Percentiles rank a stretch among this genome's conserved stretches.
These are phyloP conservation scores for Arctium minus DNA, from an alignment of 129 eudicot species.

Conservation along the genomic window DNA sequence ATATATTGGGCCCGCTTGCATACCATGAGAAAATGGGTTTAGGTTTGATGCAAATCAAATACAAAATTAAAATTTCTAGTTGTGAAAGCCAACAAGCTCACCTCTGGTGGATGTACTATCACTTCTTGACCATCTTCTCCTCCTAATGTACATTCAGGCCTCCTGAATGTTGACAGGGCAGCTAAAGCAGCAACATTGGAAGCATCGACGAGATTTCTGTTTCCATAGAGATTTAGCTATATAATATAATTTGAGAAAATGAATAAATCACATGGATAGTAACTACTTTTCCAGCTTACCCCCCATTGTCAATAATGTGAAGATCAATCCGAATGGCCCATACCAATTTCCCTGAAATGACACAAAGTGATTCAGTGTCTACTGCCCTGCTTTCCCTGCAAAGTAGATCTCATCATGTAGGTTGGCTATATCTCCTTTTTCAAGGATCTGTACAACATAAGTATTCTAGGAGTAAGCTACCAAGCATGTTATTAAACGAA, in stretches of 20 bases:
- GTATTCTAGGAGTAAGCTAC: not conserved
- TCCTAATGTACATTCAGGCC: conserved; percentile 89
- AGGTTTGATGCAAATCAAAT: not conserved
- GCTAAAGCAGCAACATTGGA: conserved; percentile 97
- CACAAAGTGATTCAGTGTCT: conserved; percentile 96
- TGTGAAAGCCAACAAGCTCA: conserved; percentile 17
- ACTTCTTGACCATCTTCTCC: conserved; percentile 96
- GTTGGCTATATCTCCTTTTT: not conserved
- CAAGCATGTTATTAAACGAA: not conserved
- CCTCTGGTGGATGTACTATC: conserved; percentile 85
- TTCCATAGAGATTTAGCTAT: not conserved
- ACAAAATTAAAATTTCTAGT: not conserved
- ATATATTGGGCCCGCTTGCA: not conserved
- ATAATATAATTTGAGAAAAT: not conserved
- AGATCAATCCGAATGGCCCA: conserved; percentile 92
- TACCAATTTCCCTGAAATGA: conserved; percentile 79
- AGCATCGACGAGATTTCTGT: conserved; percentile 97
- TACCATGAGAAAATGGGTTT: not conserved
- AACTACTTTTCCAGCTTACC: conserved; percentile 46
- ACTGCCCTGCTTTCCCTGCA: conserved; percentile 97
- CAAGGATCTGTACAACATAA: not conserved
- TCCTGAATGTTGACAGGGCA: conserved; percentile 78
- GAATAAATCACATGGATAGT: not conserved
- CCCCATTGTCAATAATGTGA: conserved; percentile 91
- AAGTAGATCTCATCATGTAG: not conserved